Conservation (phyloP, 805 yeast species). For the Candida xiaguanensis region DNA sequence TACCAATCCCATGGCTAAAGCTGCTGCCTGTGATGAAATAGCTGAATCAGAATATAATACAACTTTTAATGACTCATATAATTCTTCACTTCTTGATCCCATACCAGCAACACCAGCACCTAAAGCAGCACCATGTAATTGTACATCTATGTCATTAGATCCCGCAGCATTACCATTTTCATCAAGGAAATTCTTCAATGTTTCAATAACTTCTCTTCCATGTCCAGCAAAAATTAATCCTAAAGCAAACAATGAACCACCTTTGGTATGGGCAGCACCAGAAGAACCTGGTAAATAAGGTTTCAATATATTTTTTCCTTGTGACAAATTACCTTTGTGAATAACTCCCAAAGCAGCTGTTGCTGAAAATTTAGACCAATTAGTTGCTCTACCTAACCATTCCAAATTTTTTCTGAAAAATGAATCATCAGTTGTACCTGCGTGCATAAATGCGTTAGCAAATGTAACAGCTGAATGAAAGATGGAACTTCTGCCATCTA, state of each 20-base stretch:
- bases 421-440: slow-evolving; percentile 93
- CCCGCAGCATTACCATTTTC: slow-evolving; percentile 65
- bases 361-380: slow-evolving; percentile 97
- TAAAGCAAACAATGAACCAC: slow-evolving; percentile 90
- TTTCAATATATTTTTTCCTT: slow-evolving; percentile 79
- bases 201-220: slow-evolving; percentile 81
- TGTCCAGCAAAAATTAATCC: slow-evolving; percentile 96
- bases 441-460: slow-evolving; percentile 90
- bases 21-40: slow-evolving; percentile 94
- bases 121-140: slow-evolving; percentile 91
- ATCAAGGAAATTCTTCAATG: slow-evolving; percentile 67
- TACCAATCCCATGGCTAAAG: slow-evolving; percentile 90
- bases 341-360: slow-evolving; percentile 98
- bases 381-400: slow-evolving; percentile 96
- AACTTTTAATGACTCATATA: slow-evolving; percentile 78
- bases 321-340: slow-evolving; percentile 90
- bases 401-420: slow-evolving; percentile 88
- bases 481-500: slow-evolving; percentile 90
- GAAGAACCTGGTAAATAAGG: slow-evolving; percentile 86
- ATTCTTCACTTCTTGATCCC: slow-evolving; percentile 73
- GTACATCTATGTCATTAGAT: slow-evolving; percentile 69
- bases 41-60: slow-evolving; percentile 89
- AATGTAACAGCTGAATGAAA: slow-evolving; percentile 96
- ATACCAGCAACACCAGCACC: slow-evolving; percentile 97
- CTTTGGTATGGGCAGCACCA: slow-evolving; percentile 85